Evolutionary conservation across 169 alveolate genomes (phyloP).

Genomic region (Toxoplasma gondii): DNA sequence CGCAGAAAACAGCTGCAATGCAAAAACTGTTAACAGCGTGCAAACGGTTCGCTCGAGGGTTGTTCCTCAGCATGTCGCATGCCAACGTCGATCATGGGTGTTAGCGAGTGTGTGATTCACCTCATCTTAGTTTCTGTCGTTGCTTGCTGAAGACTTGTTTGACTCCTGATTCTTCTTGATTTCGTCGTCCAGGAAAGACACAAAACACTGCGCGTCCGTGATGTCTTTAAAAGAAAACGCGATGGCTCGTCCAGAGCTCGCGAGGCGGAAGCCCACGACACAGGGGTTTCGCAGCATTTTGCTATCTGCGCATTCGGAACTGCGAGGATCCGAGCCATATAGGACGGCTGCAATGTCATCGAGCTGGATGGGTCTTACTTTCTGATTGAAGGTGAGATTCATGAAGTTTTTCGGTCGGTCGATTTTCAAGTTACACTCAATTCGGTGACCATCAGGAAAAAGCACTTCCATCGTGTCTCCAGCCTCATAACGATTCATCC

Average conservation of each 20-base stretch:
- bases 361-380: conserved; percentile 40
- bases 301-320: conserved; percentile 34
- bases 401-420: conserved; percentile 15
- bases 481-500: conserved; percentile 33
- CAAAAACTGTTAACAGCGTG: background rate
- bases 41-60: background rate
- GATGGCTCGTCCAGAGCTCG: conserved; percentile 54
- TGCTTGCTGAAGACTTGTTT: background rate
- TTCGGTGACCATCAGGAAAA: conserved; percentile 61
- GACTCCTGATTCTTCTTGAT: conserved; percentile 4
- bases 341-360: conserved; percentile 41
- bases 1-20: background rate
- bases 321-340: conserved; percentile 32
- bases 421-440: conserved; percentile 45
- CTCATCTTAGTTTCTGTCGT: background rate
- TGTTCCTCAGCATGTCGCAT: background rate
- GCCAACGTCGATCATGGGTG: background rate
- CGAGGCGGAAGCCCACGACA: conserved; percentile 56
- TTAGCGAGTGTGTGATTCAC: background rate
- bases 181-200: conserved; percentile 29
- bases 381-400: conserved; percentile 44
- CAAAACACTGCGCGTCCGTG: conserved; percentile 47
- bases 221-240: conserved; percentile 43
- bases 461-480: conserved; percentile 52
- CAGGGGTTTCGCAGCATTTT: conserved; percentile 48